Conservation (phyloP, 176 grass and related monocot species). For the Ensete glaucum region DNA sequence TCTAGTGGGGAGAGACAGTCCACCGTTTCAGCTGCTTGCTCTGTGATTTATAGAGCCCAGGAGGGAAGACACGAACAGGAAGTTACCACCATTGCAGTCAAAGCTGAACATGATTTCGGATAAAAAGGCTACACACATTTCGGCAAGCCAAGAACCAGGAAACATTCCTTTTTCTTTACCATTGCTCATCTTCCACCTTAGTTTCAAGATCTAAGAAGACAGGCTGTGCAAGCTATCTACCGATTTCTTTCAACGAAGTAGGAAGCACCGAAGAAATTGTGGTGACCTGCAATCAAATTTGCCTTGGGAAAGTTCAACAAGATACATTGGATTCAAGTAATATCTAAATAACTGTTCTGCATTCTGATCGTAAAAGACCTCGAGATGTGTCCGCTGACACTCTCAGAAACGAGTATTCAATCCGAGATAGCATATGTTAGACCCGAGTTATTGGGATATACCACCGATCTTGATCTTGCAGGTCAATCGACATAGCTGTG, state of each 20-base stretch:
- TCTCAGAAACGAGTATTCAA: too few relatives aligned
- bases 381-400: too few relatives aligned
- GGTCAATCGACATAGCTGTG: too few relatives aligned
- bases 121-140: neutral
- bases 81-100: neutral
- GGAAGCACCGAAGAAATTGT: neutral
- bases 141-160: neutral
- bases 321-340: too few relatives aligned
- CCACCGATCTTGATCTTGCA: too few relatives aligned
- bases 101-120: neutral
- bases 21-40: neutral
- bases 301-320: neutral
- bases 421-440: too few relatives aligned
- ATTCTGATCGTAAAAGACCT: too few relatives aligned
- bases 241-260: neutral
- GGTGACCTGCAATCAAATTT: neutral
- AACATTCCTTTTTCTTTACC: constrained; percentile 1
- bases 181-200: neutral
- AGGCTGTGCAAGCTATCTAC: neutral
- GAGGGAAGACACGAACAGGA: neutral
- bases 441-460: too few relatives aligned
- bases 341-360: too few relatives aligned
- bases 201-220: neutral
- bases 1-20: neutral
- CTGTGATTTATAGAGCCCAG: neutral